A percentile compares a stretch with the other conserved stretches of the same genome.
phyloP scores from a whole-genome alignment of 1,284 basidiomycete genomes.

The Ceratobasidium sp. region DNA sequence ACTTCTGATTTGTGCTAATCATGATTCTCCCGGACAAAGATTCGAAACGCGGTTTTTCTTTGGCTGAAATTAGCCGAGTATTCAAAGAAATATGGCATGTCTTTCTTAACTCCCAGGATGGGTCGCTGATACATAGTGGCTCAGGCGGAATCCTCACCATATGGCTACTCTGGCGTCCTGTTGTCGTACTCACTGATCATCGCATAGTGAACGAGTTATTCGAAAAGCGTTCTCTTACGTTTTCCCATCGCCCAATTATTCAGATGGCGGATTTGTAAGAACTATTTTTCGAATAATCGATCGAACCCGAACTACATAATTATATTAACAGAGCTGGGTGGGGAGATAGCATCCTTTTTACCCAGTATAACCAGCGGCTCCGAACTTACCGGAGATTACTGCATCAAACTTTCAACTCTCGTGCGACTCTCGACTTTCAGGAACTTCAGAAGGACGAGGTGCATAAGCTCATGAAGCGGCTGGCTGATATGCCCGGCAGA shows the following conservation, averaged over 20 bases:
- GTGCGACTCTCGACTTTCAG: slow-evolving; percentile 35
- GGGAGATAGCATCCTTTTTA: slow-evolving; percentile 31
- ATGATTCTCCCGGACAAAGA: not conserved
- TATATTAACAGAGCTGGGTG: slow-evolving; percentile 16
- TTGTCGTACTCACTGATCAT: slow-evolving; percentile 5
- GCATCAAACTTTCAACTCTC: slow-evolving; percentile 38
- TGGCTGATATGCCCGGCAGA: slow-evolving; percentile 7
- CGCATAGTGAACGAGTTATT: slow-evolving; percentile 16
- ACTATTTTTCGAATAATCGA: not conserved
- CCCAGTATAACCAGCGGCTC: slow-evolving; percentile 34
- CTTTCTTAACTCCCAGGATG: not conserved
- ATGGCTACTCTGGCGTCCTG: slow-evolving; percentile 14
- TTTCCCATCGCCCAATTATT: slow-evolving; percentile 23
- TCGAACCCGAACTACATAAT: not conserved
- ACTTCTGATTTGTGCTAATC: too few relatives aligned
- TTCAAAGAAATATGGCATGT: slow-evolving; percentile 16
- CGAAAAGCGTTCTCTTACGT: slow-evolving; percentile 22
- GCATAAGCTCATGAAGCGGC: slow-evolving; percentile 28
- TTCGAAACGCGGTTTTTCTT: slow-evolving; percentile 11
- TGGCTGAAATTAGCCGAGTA: slow-evolving; percentile 33
- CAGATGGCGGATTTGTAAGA: slow-evolving; percentile 29
- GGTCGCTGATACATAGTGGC: not conserved
- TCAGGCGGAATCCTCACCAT: slow-evolving; percentile 28
- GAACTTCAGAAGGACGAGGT: slow-evolving; percentile 34
- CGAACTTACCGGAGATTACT: slow-evolving; percentile 37